Evolutionary conservation across 2,329 filamentous ascomycete genomes (phyloP).

Genomic region (Bipolaris cookei): DNA sequence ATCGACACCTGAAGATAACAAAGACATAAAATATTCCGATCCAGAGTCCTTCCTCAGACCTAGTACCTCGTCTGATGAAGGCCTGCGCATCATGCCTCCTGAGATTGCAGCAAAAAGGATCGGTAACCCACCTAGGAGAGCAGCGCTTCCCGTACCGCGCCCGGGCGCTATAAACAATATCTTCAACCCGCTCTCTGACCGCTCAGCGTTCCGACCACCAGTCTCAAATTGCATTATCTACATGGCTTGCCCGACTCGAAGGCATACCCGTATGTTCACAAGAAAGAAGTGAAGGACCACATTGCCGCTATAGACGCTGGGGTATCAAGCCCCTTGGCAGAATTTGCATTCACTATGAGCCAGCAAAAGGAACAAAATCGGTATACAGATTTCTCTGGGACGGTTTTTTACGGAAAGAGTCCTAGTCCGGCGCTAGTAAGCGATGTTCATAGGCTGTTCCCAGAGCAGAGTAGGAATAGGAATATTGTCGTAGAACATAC

Average conservation of each 20-base stretch:
- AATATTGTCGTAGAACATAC: neutral
- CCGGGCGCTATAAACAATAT: neutral
- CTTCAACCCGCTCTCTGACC: neutral
- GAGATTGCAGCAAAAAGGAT: conserved; percentile 17
- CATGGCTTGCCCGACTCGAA: conserved; percentile 24
- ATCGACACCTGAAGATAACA: neutral
- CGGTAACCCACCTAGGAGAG: conserved; percentile 21
- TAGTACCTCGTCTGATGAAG: conserved; percentile 10
- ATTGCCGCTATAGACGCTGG: conserved; percentile 23
- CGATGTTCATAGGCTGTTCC: neutral
- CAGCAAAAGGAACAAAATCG: neutral
- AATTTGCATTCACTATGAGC: neutral
- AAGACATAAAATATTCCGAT: neutral
- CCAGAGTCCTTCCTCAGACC: neutral
- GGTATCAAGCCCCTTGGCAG: conserved; percentile 18
- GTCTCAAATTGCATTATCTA: conserved; percentile 33
- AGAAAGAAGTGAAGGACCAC: conserved; percentile 26
- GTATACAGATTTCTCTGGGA: conserved; percentile 18
- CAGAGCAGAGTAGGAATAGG: neutral
- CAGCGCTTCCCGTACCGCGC: conserved; percentile 11
- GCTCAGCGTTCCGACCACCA: neutral
- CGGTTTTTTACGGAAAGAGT: conserved; percentile 12
- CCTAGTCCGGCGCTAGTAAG: neutral
- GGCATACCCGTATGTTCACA: conserved; percentile 32
- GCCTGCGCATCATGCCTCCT: conserved; percentile 15